These are phyloP conservation scores for Suhomyces yuchorum DNA, from an alignment of 1,139 yeast species.

Conservation along the genomic window DNA sequence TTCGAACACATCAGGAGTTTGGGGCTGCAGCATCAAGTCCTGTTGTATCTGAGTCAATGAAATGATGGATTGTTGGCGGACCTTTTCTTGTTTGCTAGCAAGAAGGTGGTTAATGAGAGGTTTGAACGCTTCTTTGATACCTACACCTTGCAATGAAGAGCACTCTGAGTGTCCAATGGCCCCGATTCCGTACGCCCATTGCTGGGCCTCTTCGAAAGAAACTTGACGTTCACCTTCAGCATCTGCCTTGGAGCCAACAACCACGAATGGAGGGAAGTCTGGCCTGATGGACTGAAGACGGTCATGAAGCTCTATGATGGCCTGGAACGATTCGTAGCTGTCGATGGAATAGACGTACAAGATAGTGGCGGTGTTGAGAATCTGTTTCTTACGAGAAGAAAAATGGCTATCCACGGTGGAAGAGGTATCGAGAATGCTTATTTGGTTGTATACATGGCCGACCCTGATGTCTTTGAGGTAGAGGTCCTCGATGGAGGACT, in stretches of 20 bases:
- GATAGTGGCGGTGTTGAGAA: constrained; percentile 33
- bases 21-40: constrained; percentile 3
- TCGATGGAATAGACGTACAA: constrained; percentile 37
- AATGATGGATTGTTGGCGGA: constrained; percentile 10
- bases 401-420: constrained; percentile 29
- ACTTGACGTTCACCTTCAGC: constrained; percentile 29
- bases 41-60: constrained; percentile 9
- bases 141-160: constrained; percentile 26
- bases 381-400: constrained; percentile 29
- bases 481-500: constrained; percentile 32
- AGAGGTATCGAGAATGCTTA: constrained; percentile 33
- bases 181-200: constrained; percentile 28
- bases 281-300: constrained; percentile 23
- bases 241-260: constrained; percentile 41
- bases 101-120: constrained; percentile 25
- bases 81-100: constrained; percentile 6
- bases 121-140: constrained; percentile 32
- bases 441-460: constrained; percentile 24
- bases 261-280: constrained; percentile 31
- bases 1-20: constrained; percentile 5
- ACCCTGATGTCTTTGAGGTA: constrained; percentile 29
- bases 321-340: constrained; percentile 30
- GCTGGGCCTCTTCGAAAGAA: constrained; percentile 30
- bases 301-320: constrained; percentile 31
- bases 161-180: constrained; percentile 37